Evolutionary conservation across 805 yeast species (phyloP).

Genomic region (Phaffomyces antillensis): DNA sequence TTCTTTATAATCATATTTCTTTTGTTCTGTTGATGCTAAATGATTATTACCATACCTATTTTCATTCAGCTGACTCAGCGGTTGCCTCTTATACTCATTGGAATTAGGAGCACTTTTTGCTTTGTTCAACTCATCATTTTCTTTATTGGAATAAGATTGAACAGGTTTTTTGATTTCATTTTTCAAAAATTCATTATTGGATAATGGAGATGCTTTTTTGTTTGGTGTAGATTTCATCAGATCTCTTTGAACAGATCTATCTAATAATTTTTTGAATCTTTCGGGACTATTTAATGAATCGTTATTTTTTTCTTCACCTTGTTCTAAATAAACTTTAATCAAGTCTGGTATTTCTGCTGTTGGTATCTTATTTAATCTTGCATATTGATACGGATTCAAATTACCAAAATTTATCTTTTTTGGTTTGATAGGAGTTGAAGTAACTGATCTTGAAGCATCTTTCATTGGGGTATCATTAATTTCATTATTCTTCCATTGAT

Average conservation of each 20-base stretch:
- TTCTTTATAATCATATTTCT: conserved; percentile 8
- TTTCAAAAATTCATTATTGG: conserved; percentile 11
- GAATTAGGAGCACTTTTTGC: background rate
- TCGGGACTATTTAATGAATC: conserved; percentile 18
- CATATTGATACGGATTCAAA: conserved; percentile 33
- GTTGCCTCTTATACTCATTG: conserved; percentile 9
- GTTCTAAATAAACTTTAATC: conserved; percentile 30
- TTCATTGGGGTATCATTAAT: conserved; percentile 20
- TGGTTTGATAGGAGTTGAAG: background rate
- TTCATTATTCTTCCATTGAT: background rate
- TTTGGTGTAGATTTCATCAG: conserved; percentile 15
- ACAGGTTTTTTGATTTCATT: conserved; percentile 3
- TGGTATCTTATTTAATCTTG: conserved; percentile 29
- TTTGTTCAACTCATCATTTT: conserved; percentile 3
- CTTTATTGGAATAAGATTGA: conserved; percentile 12
- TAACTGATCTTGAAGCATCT: conserved; percentile 6
- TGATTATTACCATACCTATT: background rate
- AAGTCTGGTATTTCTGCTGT: conserved; percentile 30
- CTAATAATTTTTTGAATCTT: conserved; percentile 16
- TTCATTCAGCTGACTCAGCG: conserved; percentile 15
- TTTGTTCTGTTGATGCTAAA: background rate
- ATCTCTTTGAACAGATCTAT: conserved; percentile 20
- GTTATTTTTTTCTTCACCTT: conserved; percentile 27
- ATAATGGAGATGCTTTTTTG: background rate
- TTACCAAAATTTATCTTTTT: conserved; percentile 26